These are phyloP conservation scores for Thinopyrum elongatum DNA, from an alignment of 176 grass and related monocot genomes.

Conservation along the genomic window DNA sequence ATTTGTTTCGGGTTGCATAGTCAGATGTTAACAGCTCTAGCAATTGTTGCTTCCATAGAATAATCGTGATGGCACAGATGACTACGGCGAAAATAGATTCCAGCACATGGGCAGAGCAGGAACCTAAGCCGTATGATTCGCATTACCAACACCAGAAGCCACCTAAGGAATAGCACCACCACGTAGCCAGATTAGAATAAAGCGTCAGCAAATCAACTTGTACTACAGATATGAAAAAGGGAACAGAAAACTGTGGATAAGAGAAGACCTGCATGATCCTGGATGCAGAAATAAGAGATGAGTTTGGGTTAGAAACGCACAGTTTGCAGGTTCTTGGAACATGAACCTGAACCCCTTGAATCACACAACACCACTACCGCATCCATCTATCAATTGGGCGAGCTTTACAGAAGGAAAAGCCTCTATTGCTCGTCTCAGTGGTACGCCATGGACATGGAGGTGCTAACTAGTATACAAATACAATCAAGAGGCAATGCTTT, in stretches of 20 bases:
- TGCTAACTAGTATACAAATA: neutral
- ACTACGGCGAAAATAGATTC: conserved; percentile 41
- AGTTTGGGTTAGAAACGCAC: neutral
- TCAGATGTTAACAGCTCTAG: conserved; percentile 14
- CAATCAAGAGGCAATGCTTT: neutral
- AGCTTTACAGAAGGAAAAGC: neutral
- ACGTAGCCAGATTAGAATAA: conserved; percentile 14
- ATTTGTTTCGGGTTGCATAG: conserved; percentile 18
- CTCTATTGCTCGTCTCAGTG: neutral
- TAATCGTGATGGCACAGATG: conserved; percentile 11
- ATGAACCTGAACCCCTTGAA: neutral
- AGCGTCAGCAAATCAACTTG: conserved; percentile 21
- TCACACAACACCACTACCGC: neutral
- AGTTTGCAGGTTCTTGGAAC: neutral
- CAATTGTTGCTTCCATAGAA: neutral
- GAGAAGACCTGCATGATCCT: neutral
- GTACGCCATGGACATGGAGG: neutral
- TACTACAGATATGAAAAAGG: neutral
- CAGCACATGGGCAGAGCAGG: conserved; percentile 18
- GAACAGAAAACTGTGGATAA: neutral
- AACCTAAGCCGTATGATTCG: neutral
- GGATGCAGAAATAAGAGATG: neutral
- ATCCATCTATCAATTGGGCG: neutral
- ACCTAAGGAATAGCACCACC: conserved; percentile 27
- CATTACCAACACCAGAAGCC: conserved; percentile 38